Evolutionary conservation across 2,329 filamentous ascomycete genomes (phyloP).

Genomic region (Rutstroemia sydowiana): DNA sequence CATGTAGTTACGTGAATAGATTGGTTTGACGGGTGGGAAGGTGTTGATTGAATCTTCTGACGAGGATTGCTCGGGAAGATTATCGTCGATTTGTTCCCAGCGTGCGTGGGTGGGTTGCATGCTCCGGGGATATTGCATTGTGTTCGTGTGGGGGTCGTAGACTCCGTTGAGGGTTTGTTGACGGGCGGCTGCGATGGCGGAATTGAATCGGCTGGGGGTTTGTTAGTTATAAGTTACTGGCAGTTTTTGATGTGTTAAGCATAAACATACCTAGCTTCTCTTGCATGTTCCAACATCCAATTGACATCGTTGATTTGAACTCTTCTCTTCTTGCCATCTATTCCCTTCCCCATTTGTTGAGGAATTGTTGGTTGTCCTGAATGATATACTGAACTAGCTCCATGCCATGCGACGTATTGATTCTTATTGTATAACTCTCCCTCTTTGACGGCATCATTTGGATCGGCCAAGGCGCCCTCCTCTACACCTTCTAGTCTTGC

Average conservation of each 20-base stretch:
- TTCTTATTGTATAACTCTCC: conserved; percentile 96
- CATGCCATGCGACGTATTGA: conserved; percentile 97
- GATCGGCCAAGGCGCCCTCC: conserved; percentile 87
- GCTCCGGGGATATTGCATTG: conserved; percentile 76
- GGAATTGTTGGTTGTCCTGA: conserved; percentile 72
- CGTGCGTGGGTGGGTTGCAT: conserved; percentile 86
- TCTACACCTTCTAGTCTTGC: conserved; percentile 69
- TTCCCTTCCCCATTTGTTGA: conserved; percentile 61
- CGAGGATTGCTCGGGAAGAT: conserved; percentile 12
- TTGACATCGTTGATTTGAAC: conserved; percentile 88
- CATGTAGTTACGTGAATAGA: conserved; percentile 54
- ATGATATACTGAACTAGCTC: conserved; percentile 92
- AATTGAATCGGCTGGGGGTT: conserved; percentile 69
- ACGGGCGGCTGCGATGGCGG: conserved; percentile 61
- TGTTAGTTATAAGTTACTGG: neutral
- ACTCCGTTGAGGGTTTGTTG: conserved; percentile 61
- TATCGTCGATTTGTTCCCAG: conserved; percentile 62
- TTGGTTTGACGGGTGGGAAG: conserved; percentile 47
- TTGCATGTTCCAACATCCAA: conserved; percentile 93
- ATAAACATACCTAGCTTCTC: conserved; percentile 69
- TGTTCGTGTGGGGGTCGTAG: conserved; percentile 92
- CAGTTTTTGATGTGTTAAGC: neutral
- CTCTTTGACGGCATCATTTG: conserved; percentile 70
- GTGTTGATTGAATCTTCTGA: conserved; percentile 30
- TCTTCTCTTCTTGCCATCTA: conserved; percentile 73